A percentile compares a stretch with the other conserved stretches of the same genome.
These are phyloP conservation scores for Suillus sp. DNA, from an alignment of 768 basidiomycete genomes.

Conservation along the genomic window DNA sequence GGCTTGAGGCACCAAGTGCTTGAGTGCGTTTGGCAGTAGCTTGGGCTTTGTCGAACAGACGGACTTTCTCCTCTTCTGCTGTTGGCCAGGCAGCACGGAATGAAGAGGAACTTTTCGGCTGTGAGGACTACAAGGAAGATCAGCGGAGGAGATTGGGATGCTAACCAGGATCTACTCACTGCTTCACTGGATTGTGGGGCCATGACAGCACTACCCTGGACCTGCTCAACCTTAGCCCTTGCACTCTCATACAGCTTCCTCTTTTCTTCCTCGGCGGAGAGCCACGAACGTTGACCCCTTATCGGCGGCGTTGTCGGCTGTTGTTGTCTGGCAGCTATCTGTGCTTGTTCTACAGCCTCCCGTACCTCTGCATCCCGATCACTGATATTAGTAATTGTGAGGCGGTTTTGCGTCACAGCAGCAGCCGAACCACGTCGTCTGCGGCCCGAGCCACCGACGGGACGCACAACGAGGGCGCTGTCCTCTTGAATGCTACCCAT, in stretches of 20 bases:
- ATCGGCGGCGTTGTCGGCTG: conserved; percentile 29
- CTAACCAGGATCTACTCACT: background rate
- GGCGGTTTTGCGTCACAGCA: conserved; percentile 30
- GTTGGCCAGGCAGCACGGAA: conserved; percentile 49
- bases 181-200: conserved; percentile 6
- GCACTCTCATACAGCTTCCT: conserved; percentile 40
- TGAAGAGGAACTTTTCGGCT: conserved; percentile 18
- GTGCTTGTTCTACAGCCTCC: conserved; percentile 48
- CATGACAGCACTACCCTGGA: conserved; percentile 38
- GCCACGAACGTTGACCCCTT: conserved; percentile 28
- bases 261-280: conserved; percentile 50
- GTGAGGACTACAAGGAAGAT: conserved; percentile 15
- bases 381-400: conserved; percentile 45
- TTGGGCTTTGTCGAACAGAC: conserved; percentile 70
- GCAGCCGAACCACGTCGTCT: conserved; percentile 37
- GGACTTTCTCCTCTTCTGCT: conserved; percentile 76
- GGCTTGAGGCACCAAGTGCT: conserved; percentile 36
- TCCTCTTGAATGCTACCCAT: conserved; percentile 31
- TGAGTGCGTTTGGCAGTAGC: conserved; percentile 64
- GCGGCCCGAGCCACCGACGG: conserved; percentile 16
- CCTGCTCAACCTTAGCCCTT: conserved; percentile 39
- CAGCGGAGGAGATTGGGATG: conserved; percentile 17
- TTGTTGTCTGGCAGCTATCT: conserved; percentile 22
- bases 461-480: conserved; percentile 15
- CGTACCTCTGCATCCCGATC: conserved; percentile 35